Conservation (phyloP, 345 rosid genomes). For the Raphanus sativus region DNA sequence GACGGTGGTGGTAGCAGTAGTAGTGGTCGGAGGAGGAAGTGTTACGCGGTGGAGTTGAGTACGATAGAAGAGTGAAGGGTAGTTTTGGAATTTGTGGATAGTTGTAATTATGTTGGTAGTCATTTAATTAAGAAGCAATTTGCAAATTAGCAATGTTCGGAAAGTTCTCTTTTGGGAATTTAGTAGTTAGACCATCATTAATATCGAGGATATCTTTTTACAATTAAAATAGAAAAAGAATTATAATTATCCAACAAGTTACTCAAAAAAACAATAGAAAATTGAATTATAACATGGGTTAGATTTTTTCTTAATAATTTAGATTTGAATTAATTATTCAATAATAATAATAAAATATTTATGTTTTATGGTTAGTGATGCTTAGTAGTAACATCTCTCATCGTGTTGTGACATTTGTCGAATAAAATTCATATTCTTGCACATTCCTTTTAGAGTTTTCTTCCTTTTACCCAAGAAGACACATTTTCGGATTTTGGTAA, state of each 20-base stretch:
- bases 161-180: slow-evolving; percentile 22
- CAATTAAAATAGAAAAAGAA: neutral
- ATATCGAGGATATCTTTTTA: neutral
- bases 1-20: slow-evolving; percentile 25
- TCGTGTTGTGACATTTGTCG: slow-evolving; percentile 7
- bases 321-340: neutral
- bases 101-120: slow-evolving; percentile 32
- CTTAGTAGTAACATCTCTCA: slow-evolving; percentile 1
- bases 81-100: slow-evolving; percentile 42
- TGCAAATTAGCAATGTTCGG: slow-evolving; percentile 31
- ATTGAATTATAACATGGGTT: no score
- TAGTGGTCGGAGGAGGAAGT: slow-evolving; percentile 44
- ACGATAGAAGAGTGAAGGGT: slow-evolving; percentile 72
- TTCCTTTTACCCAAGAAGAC: neutral
- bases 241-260: neutral
- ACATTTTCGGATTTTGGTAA: neutral
- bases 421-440: slow-evolving; percentile 50
- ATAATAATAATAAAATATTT: no score
- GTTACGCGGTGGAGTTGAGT: slow-evolving; percentile 56
- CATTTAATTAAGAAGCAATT: slow-evolving; percentile 9
- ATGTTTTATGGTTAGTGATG: neutral
- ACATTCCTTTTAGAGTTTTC: neutral
- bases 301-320: neutral
- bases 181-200: neutral
- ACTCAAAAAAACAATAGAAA: neutral